Evolutionary conservation across 2,329 filamentous ascomycete species (phyloP).

Genomic region (Xylaria hypoxylon): DNA sequence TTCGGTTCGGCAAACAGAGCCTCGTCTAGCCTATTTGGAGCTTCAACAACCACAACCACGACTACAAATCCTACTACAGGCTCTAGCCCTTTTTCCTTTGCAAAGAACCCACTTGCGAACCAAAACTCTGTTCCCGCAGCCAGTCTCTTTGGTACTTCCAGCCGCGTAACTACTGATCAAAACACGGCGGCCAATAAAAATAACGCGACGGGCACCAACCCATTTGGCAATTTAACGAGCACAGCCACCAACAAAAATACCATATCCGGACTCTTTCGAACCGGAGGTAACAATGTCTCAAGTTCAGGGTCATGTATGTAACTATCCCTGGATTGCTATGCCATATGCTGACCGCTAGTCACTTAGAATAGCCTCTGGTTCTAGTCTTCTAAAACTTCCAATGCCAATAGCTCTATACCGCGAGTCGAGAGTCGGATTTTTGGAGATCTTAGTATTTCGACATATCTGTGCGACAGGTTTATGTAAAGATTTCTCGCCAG

Average conservation of each 20-base stretch:
- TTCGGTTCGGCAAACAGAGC: too few species aligned
- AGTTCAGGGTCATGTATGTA: not conserved
- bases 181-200: too few species aligned
- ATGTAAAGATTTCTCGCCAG: conserved; percentile 28
- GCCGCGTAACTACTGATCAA: too few species aligned
- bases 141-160: not conserved
- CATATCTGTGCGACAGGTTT: not conserved
- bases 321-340: not conserved
- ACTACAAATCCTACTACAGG: not conserved
- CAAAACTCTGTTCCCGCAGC: not conserved
- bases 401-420: not conserved
- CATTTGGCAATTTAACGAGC: not conserved
- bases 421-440: too few species aligned
- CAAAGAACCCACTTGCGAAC: not conserved
- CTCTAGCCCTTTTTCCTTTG: not conserved
- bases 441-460: not conserved
- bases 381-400: too few species aligned
- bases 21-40: not conserved
- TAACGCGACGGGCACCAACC: too few species aligned
- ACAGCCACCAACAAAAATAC: not conserved
- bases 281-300: not conserved
- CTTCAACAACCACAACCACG: not conserved
- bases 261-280: too few species aligned
- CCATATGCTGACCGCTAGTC: not conserved
- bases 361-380: conserved; percentile 1